These are phyloP conservation scores for Fragosphaeria purpurea DNA, from an alignment of 2,329 filamentous ascomycete species.

Conservation along the genomic window DNA sequence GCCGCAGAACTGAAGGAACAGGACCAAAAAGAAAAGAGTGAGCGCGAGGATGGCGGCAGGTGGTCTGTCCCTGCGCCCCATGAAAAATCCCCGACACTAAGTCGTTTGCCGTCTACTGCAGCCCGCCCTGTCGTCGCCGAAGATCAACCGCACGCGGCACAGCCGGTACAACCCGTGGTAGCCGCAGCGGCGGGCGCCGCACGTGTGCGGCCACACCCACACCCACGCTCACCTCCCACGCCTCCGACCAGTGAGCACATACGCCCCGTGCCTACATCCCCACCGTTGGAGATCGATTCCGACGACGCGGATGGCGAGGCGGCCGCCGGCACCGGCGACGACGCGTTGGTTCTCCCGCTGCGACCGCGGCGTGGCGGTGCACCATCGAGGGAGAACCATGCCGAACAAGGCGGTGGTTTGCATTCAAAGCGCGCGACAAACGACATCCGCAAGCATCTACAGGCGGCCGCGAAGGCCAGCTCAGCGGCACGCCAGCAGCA, in stretches of 20 bases:
- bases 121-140: constrained; percentile 7
- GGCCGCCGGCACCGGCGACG: too few species aligned
- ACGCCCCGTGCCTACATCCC: neutral
- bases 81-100: constrained; percentile 10
- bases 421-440: neutral
- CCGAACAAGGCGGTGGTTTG: constrained; percentile 1
- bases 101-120: constrained; percentile 6
- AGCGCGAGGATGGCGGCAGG: neutral
- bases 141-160: constrained; percentile 8
- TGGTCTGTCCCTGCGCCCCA: neutral
- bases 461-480: neutral
- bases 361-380: neutral
- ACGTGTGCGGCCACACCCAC: too few species aligned
- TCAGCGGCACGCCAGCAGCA: neutral
- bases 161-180: constrained; percentile 12
- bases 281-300: constrained; percentile 1
- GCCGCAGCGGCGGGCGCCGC: neutral
- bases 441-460: neutral
- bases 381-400: neutral
- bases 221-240: too few species aligned
- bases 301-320: neutral
- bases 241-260: too few species aligned
- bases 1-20: constrained; percentile 1
- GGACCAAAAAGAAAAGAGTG: neutral
- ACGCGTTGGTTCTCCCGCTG: neutral